Conservation (phyloP, 176 grass and related monocot genomes). For the Tillandsia leiboldiana region DNA sequence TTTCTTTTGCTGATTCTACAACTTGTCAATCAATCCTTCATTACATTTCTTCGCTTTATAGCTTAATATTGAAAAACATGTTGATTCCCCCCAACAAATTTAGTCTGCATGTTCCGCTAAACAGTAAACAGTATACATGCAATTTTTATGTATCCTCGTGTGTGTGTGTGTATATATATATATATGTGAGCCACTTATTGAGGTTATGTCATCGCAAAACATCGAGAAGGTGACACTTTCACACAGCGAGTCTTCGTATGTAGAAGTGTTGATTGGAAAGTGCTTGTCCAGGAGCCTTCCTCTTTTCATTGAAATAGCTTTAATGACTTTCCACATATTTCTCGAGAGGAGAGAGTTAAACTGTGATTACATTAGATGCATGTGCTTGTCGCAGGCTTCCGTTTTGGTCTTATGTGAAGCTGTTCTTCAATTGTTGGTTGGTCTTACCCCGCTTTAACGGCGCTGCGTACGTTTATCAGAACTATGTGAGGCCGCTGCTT, state of each 20-base stretch:
- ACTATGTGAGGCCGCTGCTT: constrained; percentile 76
- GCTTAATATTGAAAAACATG: neutral
- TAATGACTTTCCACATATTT: neutral
- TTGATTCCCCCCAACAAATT: no score
- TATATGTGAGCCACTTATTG: neutral
- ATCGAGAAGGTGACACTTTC: neutral
- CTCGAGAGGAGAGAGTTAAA: neutral
- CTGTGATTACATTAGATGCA: neutral
- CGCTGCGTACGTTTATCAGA: constrained; percentile 86
- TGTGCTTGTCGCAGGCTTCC: constrained; percentile 57
- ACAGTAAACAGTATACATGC: no score
- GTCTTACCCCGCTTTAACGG: constrained; percentile 86
- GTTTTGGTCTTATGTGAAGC: constrained; percentile 89
- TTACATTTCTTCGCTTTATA: neutral
- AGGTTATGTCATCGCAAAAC: neutral
- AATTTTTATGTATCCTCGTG: no score
- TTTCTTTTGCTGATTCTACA: neutral
- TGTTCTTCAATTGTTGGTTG: constrained; percentile 92
- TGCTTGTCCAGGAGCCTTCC: neutral
- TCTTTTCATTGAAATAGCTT: neutral
- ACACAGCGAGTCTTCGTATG: neutral
- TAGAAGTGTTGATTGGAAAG: no score
- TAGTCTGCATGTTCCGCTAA: no score
- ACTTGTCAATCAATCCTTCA: neutral
- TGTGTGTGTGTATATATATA: no score